Conservation (phyloP, 345 rosid species). For the Diplotaxis tenuifolia region DNA sequence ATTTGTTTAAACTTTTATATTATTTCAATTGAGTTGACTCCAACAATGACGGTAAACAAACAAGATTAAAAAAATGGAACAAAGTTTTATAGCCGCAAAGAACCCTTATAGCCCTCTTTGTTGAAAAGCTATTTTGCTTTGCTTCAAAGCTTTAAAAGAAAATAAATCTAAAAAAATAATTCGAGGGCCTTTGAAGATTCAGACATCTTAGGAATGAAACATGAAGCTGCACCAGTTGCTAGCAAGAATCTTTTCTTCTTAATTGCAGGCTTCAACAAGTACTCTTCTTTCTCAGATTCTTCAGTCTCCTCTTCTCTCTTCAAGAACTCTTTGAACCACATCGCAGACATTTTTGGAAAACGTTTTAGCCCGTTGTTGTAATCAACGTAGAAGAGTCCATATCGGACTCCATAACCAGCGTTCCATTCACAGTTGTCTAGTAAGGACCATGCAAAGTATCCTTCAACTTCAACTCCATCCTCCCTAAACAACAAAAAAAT, state of each 20-base stretch:
- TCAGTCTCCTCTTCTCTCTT: background rate
- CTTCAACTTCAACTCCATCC: background rate
- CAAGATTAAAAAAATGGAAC: background rate
- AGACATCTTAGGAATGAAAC: constrained; percentile 28
- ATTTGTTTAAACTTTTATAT: background rate
- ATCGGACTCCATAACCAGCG: background rate
- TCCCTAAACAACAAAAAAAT: background rate
- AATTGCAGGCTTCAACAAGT: background rate
- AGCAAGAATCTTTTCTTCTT: background rate
- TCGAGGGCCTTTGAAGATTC: constrained; percentile 33
- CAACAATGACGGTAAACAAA: background rate
- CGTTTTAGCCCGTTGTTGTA: background rate
- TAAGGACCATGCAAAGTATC: background rate
- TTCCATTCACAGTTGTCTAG: background rate
- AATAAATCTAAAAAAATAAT: background rate
- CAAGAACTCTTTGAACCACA: background rate
- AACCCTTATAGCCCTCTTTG: constrained; percentile 18
- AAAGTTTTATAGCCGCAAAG: background rate
- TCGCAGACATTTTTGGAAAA: background rate
- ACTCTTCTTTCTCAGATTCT: background rate
- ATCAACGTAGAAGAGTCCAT: background rate
- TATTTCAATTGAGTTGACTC: background rate
- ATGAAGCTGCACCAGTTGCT: background rate
- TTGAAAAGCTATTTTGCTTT: constrained; percentile 21
- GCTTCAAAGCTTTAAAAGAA: background rate